Base-by-base conservation (phyloP, 805 yeast species). In the Ogataea sp. region DNA sequence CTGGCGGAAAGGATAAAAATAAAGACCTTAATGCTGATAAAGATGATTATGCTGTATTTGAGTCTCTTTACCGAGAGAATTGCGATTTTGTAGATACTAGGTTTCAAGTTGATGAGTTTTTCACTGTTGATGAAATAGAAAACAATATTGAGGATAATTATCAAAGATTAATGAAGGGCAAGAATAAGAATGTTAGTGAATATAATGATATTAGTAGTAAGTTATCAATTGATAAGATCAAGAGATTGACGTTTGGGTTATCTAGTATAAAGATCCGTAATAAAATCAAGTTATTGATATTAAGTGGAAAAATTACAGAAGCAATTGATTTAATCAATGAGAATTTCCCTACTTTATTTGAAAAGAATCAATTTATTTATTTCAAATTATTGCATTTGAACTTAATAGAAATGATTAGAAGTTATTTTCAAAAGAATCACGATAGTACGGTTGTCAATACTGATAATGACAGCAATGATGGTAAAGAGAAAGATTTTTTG, bases 371-470 rank as follows among this genome's bases (percentile, higher is more conserved):
- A 38, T 66, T 71, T 21, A 61, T 86, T 20, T 86, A 86, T 57
- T 87, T 86, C 62, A 75, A 80, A 51, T 62, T 88, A 29, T 61
- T 87, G 42, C 68, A 89, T 37, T 63, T 87, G 46, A 82, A 81
- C 50, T 64, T 89, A 46, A 79, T 87, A 28, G 96, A 89, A 58
- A 78, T 83, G 75, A 86, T 88, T 28, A 62, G 90, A 29, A 54
- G 54, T n/a, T 75, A 78, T 32, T 62, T 67, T 36, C 47, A 50
- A 17, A 44, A 52, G 11, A 48, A 57, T 28, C 40, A 49, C 9
- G 36, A 23, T 8, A 23, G n/a, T n/a, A n/a, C n/a, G n/a, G n/a
- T 11, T 23, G 26, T 8, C 7, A 23, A 23, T 23, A 23, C 26
- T 23, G 26, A 24, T 21, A 16, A 17, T n/a, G 29, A 24, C 16